Evolutionary conservation across 345 rosid species (phyloP).

Genomic region (Moringa oleifera): DNA sequence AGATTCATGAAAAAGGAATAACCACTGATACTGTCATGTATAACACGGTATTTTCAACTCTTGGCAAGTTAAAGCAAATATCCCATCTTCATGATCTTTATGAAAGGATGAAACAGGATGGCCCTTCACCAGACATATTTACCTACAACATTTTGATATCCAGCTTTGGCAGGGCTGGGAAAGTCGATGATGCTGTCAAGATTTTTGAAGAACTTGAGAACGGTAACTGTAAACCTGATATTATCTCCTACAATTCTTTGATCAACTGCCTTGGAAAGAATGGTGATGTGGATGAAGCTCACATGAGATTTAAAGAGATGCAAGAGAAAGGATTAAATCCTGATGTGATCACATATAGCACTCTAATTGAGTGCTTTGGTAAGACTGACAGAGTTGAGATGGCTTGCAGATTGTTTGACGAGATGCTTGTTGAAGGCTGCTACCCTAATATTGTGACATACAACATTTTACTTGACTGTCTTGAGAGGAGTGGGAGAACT

Average conservation of each 20-base stretch:
- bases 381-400: too few relatives aligned
- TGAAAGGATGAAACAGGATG: constrained; percentile 65
- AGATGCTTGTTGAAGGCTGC: constrained; percentile 80
- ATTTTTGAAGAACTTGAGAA: constrained; percentile 81
- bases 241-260: constrained; percentile 77
- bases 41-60: constrained; percentile 60
- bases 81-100: constrained; percentile 69
- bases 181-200: too few relatives aligned
- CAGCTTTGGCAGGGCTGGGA: constrained; percentile 71
- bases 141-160: constrained; percentile 84
- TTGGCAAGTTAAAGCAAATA: constrained; percentile 67
- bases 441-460: constrained; percentile 84
- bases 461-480: constrained; percentile 82
- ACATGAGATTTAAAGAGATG: constrained; percentile 88
- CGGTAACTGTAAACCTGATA: constrained; percentile 63
- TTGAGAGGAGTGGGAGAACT: constrained; percentile 75
- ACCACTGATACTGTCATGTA: constrained; percentile 64
- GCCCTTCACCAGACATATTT: constrained; percentile 67
- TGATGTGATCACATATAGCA: constrained; percentile 90
- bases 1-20: constrained; percentile 70
- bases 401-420: constrained; percentile 74
- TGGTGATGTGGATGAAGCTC: constrained; percentile 93
- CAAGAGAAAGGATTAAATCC: constrained; percentile 78
- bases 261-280: constrained; percentile 91
- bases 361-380: too few relatives aligned